Conservation (phyloP, 1,139 yeast genomes). For the Trichomonascaceae sp. region DNA sequence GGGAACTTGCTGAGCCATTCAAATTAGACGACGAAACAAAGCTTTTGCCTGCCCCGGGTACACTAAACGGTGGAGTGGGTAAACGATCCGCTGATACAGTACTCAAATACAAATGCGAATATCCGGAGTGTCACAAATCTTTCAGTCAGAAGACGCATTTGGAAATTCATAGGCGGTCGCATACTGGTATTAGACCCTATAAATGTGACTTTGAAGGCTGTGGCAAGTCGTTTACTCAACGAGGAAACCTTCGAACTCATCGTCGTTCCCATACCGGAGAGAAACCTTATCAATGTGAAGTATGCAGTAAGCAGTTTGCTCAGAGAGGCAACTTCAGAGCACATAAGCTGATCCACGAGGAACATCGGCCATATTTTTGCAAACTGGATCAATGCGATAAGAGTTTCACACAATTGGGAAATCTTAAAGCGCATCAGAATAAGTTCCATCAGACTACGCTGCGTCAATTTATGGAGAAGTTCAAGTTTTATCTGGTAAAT, state of each 20-base stretch:
- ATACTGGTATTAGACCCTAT: constrained; percentile 65
- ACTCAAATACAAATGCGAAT: constrained; percentile 57
- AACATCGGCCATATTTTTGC: constrained; percentile 73
- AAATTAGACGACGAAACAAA: constrained; percentile 27
- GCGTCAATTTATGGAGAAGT: constrained; percentile 49
- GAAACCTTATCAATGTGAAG: constrained; percentile 72
- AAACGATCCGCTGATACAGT: constrained; percentile 43
- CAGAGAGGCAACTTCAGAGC: constrained; percentile 89
- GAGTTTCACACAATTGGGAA: constrained; percentile 85
- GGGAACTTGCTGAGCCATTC: constrained; percentile 23
- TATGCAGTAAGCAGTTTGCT: constrained; percentile 69
- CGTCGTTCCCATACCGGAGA: constrained; percentile 81
- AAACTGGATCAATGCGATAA: constrained; percentile 76
- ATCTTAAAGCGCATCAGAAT: constrained; percentile 89
- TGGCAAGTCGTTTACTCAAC: constrained; percentile 80
- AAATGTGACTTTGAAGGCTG: constrained; percentile 57
- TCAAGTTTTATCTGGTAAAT: constrained; percentile 23
- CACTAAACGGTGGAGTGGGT: constrained; percentile 78
- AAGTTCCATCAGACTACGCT: constrained; percentile 74
- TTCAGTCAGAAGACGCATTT: constrained; percentile 92
- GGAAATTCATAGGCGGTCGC: constrained; percentile 79
- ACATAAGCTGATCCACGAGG: constrained; percentile 74
- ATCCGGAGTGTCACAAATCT: constrained; percentile 57
- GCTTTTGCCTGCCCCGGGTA: constrained; percentile 58
- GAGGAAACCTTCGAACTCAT: constrained; percentile 86